Evolutionary conservation across 208 protist species (phyloP).

Genomic region (Wallacemonas sp.): DNA sequence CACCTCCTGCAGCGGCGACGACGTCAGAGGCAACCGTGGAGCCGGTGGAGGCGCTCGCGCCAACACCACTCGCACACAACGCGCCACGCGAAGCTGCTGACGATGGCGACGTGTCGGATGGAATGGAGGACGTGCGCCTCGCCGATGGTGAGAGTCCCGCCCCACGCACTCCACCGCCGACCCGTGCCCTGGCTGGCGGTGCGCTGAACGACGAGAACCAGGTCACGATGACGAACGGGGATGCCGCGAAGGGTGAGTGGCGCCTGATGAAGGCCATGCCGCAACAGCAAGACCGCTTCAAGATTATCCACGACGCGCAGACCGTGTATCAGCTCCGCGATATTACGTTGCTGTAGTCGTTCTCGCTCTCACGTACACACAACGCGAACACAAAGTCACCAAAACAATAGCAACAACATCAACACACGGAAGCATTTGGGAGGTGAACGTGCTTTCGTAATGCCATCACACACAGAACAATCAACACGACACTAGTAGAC

Average conservation of each 20-base stretch:
- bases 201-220: background rate
- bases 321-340: conserved; percentile 7
- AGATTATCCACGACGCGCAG: background rate
- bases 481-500: too few relatives aligned
- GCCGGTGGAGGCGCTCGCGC: too few relatives aligned
- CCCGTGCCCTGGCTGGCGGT: background rate
- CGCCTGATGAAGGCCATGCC: conserved; percentile 8
- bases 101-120: background rate
- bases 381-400: too few relatives aligned
- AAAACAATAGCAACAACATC: too few relatives aligned
- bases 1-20: too few relatives aligned
- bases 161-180: background rate
- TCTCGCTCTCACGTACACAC: too few relatives aligned
- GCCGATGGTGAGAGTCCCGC: background rate
- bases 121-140: background rate
- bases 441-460: too few relatives aligned
- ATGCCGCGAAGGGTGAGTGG: conserved; percentile 4
- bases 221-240: background rate
- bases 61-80: too few relatives aligned
- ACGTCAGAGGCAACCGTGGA: too few relatives aligned
- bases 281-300: background rate
- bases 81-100: background rate
- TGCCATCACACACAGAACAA: too few relatives aligned
- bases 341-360: conserved; percentile 1
- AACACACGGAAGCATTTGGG: too few relatives aligned